Base-by-base conservation (phyloP, 2,329 filamentous ascomycete species). In the Phialophora macrospora region DNA sequence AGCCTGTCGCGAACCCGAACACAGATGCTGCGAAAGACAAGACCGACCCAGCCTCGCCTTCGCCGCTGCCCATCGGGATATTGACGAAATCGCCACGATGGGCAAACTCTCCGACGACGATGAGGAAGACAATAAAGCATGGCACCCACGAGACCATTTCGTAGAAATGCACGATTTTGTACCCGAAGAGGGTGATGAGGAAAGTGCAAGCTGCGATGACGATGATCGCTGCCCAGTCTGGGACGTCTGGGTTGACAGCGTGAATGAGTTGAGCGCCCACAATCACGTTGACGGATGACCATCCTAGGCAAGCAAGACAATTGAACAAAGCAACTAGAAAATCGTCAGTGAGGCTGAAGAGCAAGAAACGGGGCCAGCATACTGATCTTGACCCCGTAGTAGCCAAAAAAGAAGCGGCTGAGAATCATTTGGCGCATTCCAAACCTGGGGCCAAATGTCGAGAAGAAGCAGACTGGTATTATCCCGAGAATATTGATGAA, bases 351-450 rank as follows among this genome's bases (percentile, higher is more conserved):
- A 63, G n/a, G 30, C 5, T 17, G 6, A 34, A 52, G 38, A 32
- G 88, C 87, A 17, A 91, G 78, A 46, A 90, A 79, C 76, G 91
- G 91, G 75, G 93, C 87, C 71, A 89, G 77, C 60, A 89, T 89
- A 74, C 91, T 85, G 70, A 91, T 76, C 76, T 90, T 90, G 34
- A 87, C 87, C n/a, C 83, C 84, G 70, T 85, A 88, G 77, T 86
- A 91, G 8, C 90, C 90, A 75, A 92, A 93, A 78, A 84, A 93
- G 78, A 89, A 93, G 41, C 90, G 83, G 11, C 88, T 88, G n/a
- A 93, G 81, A 1, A 93, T 89, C 88, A 93, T 92, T 74, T 93
- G 91, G 62, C 91, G 86, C 69, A 93, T 81, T 3, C 90, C 91
- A 70, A 92, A 92, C 8, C 80, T 80, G 2, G 91, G 88, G 2